A percentile compares a stretch with the other conserved stretches of the same genome.
Evolutionary conservation across 2,329 filamentous ascomycete genomes (phyloP).

Genomic region (Cordyceps farinosa): DNA sequence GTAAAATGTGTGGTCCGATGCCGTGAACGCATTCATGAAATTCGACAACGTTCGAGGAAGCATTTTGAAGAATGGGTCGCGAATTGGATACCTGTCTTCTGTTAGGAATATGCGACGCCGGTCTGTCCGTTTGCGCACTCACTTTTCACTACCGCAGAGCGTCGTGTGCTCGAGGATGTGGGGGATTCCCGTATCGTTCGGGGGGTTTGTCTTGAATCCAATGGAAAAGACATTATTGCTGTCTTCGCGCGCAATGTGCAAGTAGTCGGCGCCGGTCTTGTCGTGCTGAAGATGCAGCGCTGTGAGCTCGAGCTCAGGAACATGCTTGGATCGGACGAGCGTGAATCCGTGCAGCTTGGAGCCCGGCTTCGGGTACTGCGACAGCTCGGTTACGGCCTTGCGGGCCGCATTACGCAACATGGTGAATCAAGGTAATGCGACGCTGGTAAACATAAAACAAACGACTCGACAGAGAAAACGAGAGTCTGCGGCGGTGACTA

Average conservation of each 20-base stretch:
- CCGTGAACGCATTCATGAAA: conserved; percentile 99
- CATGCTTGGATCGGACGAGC: conserved; percentile 80
- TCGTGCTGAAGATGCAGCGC: conserved; percentile 89
- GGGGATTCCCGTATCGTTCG: conserved; percentile 91
- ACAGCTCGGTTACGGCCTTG: conserved; percentile 70
- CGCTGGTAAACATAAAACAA: not conserved
- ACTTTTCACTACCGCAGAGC: conserved; percentile 92
- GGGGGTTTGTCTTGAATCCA: conserved; percentile 98
- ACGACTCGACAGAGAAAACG: not conserved
- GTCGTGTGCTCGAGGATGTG: conserved; percentile 98
- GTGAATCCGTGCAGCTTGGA: conserved; percentile 93
- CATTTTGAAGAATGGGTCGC: conserved; percentile 99
- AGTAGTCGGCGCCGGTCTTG: conserved; percentile 91
- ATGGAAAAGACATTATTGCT: conserved; percentile 99
- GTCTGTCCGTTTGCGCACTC: conserved; percentile 26
- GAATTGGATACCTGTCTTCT: conserved; percentile 79
- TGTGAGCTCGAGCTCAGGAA: conserved; percentile 89
- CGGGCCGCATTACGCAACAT: conserved; percentile 54
- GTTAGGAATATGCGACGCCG: conserved; percentile 26
- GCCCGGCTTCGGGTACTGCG: conserved; percentile 72
- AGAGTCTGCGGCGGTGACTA: not conserved
- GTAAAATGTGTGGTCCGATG: conserved; percentile 93
- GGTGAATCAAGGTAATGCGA: conserved; percentile 17
- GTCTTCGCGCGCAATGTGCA: conserved; percentile 92
- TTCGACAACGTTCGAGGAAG: conserved; percentile 95